Evolutionary conservation across 2,329 filamentous ascomycete species (phyloP).

Genomic region (Trichoderma cornu-damae): DNA sequence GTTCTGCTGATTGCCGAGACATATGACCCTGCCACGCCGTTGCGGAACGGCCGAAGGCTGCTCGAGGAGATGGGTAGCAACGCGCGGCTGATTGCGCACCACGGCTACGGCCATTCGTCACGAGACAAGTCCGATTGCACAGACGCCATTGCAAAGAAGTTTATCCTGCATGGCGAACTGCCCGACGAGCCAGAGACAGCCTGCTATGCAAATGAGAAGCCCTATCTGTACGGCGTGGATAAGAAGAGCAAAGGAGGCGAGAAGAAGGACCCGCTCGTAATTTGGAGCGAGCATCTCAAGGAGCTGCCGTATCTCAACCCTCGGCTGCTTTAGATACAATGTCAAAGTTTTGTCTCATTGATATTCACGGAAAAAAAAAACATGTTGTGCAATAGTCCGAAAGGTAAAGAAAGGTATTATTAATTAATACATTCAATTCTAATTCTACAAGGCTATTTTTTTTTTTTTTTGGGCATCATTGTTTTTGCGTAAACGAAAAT

Average conservation of each 20-base stretch:
- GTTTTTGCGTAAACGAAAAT: too few relatives aligned
- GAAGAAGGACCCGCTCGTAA: slow-evolving; percentile 15
- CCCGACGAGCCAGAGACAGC: slow-evolving; percentile 39
- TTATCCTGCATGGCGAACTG: slow-evolving; percentile 38
- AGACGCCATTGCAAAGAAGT: slow-evolving; percentile 37
- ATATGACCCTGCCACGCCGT: slow-evolving; percentile 47
- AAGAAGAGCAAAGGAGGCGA: neutral
- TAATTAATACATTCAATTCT: too few relatives aligned
- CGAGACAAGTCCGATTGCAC: slow-evolving; percentile 44
- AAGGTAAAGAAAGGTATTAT: neutral
- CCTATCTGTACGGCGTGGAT: slow-evolving; percentile 39
- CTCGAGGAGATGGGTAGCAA: slow-evolving; percentile 43
- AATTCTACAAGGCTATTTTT: too few relatives aligned
- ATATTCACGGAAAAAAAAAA: neutral
- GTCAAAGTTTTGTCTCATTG: neutral
- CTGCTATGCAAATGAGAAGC: slow-evolving; percentile 46
- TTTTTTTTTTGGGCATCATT: too few relatives aligned
- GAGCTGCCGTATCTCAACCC: slow-evolving; percentile 5
- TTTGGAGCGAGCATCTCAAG: slow-evolving; percentile 23
- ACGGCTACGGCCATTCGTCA: slow-evolving; percentile 46
- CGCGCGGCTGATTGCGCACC: slow-evolving; percentile 44
- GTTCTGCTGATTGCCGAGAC: slow-evolving; percentile 45
- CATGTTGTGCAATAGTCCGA: neutral
- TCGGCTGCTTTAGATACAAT: neutral
- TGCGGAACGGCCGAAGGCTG: slow-evolving; percentile 44